A percentile compares a stretch with the other conserved stretches of the same genome.
phyloP scores from a whole-genome alignment of 2,329 filamentous ascomycete species.

The Cryphonectria japonica region DNA sequence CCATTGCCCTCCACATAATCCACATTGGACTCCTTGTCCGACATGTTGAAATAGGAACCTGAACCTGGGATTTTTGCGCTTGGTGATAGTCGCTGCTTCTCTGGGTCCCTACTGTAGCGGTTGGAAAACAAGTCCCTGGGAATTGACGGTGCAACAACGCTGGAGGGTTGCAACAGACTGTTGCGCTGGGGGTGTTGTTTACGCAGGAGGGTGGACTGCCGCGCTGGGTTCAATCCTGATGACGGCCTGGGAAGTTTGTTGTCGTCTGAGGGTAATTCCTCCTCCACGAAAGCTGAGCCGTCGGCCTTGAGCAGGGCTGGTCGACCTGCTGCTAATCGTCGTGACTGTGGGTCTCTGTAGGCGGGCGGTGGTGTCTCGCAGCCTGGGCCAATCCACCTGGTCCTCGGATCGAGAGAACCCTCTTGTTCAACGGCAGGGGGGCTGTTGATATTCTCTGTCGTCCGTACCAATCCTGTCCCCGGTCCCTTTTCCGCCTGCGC shows the following conservation, averaged over 20 bases:
- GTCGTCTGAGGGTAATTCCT: background rate
- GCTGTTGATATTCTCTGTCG: background rate
- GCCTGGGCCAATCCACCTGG: conserved; percentile 3
- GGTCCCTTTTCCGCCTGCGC: background rate
- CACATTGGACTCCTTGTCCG: conserved; percentile 22
- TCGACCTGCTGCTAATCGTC: background rate
- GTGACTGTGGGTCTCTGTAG: background rate
- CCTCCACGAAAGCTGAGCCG: background rate
- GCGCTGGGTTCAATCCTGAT: background rate
- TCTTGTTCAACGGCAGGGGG: background rate
- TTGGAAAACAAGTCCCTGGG: conserved; percentile 4
- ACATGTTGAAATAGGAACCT: conserved; percentile 18
- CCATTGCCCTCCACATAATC: conserved; percentile 14
- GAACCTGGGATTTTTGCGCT: conserved; percentile 4
- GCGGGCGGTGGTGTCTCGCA: background rate
- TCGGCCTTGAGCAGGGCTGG: background rate
- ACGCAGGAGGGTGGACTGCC: background rate
- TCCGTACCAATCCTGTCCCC: background rate
- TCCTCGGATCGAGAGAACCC: background rate
- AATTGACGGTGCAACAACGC: conserved; percentile 15
- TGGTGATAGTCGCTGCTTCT: background rate
- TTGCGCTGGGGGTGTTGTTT: background rate
- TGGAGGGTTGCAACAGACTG: background rate
- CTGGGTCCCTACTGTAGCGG: background rate
- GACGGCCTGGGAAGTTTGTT: background rate